A percentile compares a stretch with the other conserved stretches of the same genome.
phyloP scores from a whole-genome alignment of 768 basidiomycete genomes.

The Candolleomyces aberdarensis region DNA sequence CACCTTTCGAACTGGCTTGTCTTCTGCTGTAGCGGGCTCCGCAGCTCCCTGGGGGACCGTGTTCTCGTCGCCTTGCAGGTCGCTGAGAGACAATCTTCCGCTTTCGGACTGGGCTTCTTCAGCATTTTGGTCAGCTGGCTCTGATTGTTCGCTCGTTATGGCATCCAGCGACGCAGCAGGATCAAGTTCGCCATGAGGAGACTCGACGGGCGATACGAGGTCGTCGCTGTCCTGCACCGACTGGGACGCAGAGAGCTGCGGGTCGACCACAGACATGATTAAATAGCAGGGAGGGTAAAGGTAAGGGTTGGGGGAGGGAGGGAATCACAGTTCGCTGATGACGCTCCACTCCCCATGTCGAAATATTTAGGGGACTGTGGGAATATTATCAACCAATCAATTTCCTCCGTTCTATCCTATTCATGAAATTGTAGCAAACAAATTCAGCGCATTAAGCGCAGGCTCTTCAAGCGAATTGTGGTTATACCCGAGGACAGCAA shows the following conservation, averaged over 20 bases:
- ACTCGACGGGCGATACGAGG: conserved; percentile 15
- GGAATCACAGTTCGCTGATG: conserved; percentile 8
- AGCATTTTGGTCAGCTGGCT: conserved; percentile 17
- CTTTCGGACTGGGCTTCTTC: conserved; percentile 13
- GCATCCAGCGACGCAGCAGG: conserved; percentile 14
- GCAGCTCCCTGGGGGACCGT: conserved; percentile 13
- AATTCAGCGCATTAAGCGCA: conserved; percentile 68
- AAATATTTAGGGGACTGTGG: conserved; percentile 22
- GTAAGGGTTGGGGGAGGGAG: conserved; percentile 3
- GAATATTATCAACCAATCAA: conserved; percentile 8
- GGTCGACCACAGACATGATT: conserved; percentile 28
- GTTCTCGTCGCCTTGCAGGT: conserved; percentile 8
- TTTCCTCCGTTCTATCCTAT: not conserved
- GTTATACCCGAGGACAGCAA: conserved; percentile 81
- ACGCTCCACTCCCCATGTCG: not conserved
- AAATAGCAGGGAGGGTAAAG: not conserved
- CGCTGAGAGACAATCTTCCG: conserved; percentile 9
- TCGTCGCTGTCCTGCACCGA: conserved; percentile 14
- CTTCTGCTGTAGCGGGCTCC: conserved; percentile 15
- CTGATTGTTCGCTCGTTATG: conserved; percentile 15
- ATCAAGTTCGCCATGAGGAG: conserved; percentile 30
- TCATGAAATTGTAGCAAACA: conserved; percentile 37
- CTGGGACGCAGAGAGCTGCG: conserved; percentile 13
- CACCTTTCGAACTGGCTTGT: conserved; percentile 24
- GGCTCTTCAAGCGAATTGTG: conserved; percentile 79